Base-by-base conservation (phyloP, 1,139 yeast genomes). In the Diutina ranongensis region DNA sequence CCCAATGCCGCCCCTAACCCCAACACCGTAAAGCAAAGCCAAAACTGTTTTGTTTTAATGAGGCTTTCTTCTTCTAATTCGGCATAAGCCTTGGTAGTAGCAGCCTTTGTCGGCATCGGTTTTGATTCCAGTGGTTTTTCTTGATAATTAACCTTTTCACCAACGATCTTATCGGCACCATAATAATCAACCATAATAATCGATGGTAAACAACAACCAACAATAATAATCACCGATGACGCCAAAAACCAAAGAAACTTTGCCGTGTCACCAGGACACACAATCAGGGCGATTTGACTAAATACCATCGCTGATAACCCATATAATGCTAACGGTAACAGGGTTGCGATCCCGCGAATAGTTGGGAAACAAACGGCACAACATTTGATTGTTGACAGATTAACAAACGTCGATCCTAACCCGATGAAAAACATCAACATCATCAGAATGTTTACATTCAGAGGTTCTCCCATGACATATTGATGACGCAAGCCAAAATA, bases 301-400 rank as follows among this genome's bases (percentile, higher is more conserved):
- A 69, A 77, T 46, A 76, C 67, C 53, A 76, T 63, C 1, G 83
- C 83, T 63, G 80, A 74, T 19, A 76, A 62, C 0, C 83, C 83
- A 54, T 75, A 76, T 40, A 76, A 61, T 2, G 83, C 77, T 50
- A 76, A 64, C 1, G 83, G 83, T 45, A 78, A 63, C 2, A 80
- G 71, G 1, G 83, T 76, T 7, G 83, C 82, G 12, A 77, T 67
- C 1, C 83, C 83, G 49, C 79, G 58, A 35, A 73, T 67, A 46
- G 71, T 65, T 1, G 83, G 83, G 53, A 75, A 76, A 25, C 68
- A 63, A 21, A 76, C 64, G 42, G 82, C 80, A 57, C 80, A 71
- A 55, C 82, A 76, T 52, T 78, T 78, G 54, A 77, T 65, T 52
- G 77, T 67, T 3, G 76, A 71, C 18, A 73, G 65, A 53, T 71